Evolutionary conservation across 2,329 filamentous ascomycete genomes (phyloP), one percentile per base, ranked within the genome.

Genomic region (Aspergillus sp.): DNA sequence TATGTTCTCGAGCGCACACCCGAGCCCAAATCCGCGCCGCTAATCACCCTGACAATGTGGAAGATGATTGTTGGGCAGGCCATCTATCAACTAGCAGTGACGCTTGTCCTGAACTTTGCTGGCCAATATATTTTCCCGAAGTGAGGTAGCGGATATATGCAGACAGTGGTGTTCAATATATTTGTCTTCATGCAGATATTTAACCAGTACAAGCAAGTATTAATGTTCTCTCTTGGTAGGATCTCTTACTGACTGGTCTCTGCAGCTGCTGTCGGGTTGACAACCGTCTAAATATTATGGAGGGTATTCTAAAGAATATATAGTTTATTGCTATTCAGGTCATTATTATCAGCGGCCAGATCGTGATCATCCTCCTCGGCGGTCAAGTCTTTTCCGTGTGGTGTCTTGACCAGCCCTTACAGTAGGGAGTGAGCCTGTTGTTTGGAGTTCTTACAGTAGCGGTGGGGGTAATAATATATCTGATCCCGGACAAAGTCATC

Each of bases 351-450:
- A 85, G 81, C 12, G 88, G 88, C 8, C 89, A 91, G 67, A 80
- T 88, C n/a, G 70, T 89, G 71, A 91, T 91, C 67, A 80, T 91
- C 58, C 88, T 89, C 65, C 81, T 89, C 58, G 89, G 88, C 62
- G 87, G 88, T 6, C 75, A 80, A 27, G 88, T 87, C 0, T 90
- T 91, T 68, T 83, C 85, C 12, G 86, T 88, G 1, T 75, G 74
- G 8, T 80, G 79, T 1, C 78, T 90, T 55, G 82, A 82, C n/a
- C 86, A 84, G 19, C 73, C 80, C 23, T 24, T 6, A 5, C 85
- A 90, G 61, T 91, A 88, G 89, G 88, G 79, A 6, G 86, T 87
- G 73, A 89, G 86, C 33, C 77, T 91, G 55, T 79, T 90, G 1
- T 81, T 91, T 27, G 89, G 89, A 27, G 77, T 83, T 17, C 68